Percentiles rank a stretch among this genome's conserved stretches.
phyloP scores from a whole-genome alignment of 306 rosid genomes.

The Pyrus betulifolia region DNA sequence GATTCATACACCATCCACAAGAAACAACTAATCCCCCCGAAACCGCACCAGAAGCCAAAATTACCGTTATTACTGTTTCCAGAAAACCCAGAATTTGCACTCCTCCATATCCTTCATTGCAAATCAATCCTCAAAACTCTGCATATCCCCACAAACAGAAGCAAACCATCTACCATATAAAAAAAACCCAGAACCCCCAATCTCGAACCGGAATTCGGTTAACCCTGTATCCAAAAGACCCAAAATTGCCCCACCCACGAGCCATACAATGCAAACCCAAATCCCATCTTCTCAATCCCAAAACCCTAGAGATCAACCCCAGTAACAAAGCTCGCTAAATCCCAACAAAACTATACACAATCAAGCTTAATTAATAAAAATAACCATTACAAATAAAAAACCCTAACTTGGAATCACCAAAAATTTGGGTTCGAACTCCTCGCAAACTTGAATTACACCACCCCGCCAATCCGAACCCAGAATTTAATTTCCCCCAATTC shows the following conservation, averaged over 20 bases:
- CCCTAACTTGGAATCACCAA: constrained; percentile 49
- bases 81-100: constrained; percentile 42
- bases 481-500: constrained; percentile 34
- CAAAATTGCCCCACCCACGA: constrained; percentile 33
- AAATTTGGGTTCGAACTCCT: constrained; percentile 21
- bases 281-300: constrained; percentile 49
- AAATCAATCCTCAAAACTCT: constrained; percentile 24
- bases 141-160: constrained; percentile 26
- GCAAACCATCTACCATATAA: constrained; percentile 18
- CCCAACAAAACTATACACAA: constrained; percentile 20
- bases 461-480: constrained; percentile 38
- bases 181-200: constrained; percentile 34
- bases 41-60: constrained; percentile 39
- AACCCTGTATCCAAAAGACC: constrained; percentile 27
- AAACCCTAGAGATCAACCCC: constrained; percentile 88
- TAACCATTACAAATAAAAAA: constrained; percentile 41
- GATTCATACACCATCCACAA: constrained; percentile 68
- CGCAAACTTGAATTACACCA: constrained; percentile 33
- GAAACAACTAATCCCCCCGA: constrained; percentile 30
- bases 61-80: constrained; percentile 38
- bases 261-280: constrained; percentile 55
- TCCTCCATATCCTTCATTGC: constrained; percentile 38
- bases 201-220: constrained; percentile 22
- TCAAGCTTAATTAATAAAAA: constrained; percentile 25
- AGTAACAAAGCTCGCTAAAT: constrained; percentile 24